Evolutionary conservation across 2,329 filamentous ascomycete genomes (phyloP).

Genomic region (Aspergillus awamori): DNA sequence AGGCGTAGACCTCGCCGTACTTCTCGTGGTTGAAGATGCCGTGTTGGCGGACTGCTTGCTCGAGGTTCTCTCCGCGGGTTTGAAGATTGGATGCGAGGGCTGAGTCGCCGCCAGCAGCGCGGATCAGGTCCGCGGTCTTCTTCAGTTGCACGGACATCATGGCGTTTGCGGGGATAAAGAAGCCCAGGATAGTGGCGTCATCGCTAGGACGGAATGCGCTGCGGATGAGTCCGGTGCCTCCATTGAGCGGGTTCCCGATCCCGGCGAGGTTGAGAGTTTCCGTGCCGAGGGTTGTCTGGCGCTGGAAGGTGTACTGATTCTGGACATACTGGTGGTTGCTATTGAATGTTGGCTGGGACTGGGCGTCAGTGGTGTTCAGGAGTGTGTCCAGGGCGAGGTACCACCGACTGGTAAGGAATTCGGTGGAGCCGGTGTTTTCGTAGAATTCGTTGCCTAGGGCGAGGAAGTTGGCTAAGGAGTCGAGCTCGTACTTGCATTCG

Average conservation of each 20-base stretch:
- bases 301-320: constrained; percentile 87
- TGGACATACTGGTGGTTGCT: constrained; percentile 64
- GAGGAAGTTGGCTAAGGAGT: constrained; percentile 91
- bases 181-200: constrained; percentile 90
- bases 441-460: constrained; percentile 84
- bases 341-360: constrained; percentile 81
- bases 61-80: constrained; percentile 66
- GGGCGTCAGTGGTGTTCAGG: constrained; percentile 72
- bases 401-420: constrained; percentile 80
- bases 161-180: constrained; percentile 92
- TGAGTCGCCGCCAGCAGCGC: constrained; percentile 57
- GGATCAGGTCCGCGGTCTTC: constrained; percentile 71
- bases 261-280: constrained; percentile 84
- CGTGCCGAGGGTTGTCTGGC: constrained; percentile 77
- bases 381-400: constrained; percentile 74
- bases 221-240: constrained; percentile 79
- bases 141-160: constrained; percentile 92
- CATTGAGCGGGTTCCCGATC: constrained; percentile 86
- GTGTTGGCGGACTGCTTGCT: constrained; percentile 79
- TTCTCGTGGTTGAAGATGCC: constrained; percentile 62
- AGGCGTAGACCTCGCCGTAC: constrained; percentile 65
- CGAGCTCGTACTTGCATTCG: constrained; percentile 98
- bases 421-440: constrained; percentile 73
- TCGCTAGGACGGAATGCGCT: constrained; percentile 95
- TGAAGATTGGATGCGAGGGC: constrained; percentile 54